phyloP scores from a whole-genome alignment of 2,329 filamentous ascomycete genomes.

The Hysterium pulicare region DNA sequence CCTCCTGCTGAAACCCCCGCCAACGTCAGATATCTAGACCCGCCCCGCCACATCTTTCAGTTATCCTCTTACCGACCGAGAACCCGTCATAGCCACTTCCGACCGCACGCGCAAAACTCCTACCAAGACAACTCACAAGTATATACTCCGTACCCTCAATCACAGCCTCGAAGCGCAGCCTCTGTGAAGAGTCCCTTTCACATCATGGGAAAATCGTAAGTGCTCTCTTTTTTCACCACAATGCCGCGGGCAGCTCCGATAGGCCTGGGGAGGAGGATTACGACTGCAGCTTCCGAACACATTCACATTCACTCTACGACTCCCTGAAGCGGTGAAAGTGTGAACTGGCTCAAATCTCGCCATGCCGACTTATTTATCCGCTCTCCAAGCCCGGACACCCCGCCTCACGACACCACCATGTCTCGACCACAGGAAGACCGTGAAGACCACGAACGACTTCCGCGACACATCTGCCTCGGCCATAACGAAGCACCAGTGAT shows the following conservation, averaged over 20 bases:
- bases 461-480: not conserved
- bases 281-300: too few relatives aligned
- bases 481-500: constrained; percentile 20
- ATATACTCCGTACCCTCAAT: too few relatives aligned
- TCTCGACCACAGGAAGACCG: not conserved
- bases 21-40: constrained; percentile 8
- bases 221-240: constrained; percentile 10
- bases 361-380: too few relatives aligned
- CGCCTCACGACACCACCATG: not conserved
- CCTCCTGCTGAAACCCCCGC: constrained; percentile 12
- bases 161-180: too few relatives aligned
- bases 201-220: constrained; percentile 44
- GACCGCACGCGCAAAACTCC: constrained; percentile 2
- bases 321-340: too few relatives aligned
- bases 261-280: too few relatives aligned
- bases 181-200: too few relatives aligned
- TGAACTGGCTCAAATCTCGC: too few relatives aligned
- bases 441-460: not conserved
- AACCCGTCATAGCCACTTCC: constrained; percentile 1
- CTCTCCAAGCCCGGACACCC: too few relatives aligned
- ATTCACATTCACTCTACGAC: too few relatives aligned
- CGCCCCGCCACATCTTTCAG: constrained; percentile 8
- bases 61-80: not conserved
- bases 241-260: too few relatives aligned
- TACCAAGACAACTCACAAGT: too few relatives aligned